These are phyloP conservation scores for Mucor mucedo DNA, from an alignment of 371 early-diverging fungal species.

Conservation along the genomic window DNA sequence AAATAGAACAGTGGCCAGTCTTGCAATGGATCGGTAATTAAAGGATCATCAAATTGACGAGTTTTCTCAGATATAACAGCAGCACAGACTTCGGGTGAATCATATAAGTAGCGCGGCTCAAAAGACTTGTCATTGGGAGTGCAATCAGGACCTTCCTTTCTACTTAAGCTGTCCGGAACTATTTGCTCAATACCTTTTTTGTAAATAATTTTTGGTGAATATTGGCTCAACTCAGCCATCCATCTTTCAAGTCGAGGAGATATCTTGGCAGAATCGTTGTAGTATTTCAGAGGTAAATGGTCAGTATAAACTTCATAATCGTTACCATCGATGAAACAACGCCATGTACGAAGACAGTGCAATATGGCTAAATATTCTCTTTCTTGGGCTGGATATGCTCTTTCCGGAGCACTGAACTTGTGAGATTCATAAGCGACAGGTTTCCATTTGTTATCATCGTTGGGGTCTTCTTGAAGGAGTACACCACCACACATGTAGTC, in stretches of 20 bases:
- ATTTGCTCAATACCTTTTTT: no score
- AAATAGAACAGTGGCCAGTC: slow-evolving; percentile 5
- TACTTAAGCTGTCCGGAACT: no score
- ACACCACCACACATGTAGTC: slow-evolving; percentile 35
- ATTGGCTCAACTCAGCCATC: not conserved
- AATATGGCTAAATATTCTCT: slow-evolving; percentile 42
- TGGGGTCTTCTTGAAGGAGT: slow-evolving; percentile 24
- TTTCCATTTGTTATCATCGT: slow-evolving; percentile 1
- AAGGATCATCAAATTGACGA: no score
- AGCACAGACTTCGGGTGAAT: no score
- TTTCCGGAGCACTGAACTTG: slow-evolving; percentile 34
- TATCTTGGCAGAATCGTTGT: slow-evolving; percentile 27
- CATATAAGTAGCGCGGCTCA: no score
- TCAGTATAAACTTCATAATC: slow-evolving; percentile 30
- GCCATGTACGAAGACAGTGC: slow-evolving; percentile 34
- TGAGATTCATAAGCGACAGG: slow-evolving; percentile 27
- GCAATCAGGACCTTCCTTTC: no score
- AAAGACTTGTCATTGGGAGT: no score
- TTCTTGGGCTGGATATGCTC: slow-evolving; percentile 39
- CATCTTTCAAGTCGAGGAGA: slow-evolving; percentile 32
- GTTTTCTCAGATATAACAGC: no score
- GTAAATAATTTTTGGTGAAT: no score
- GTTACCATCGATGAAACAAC: slow-evolving; percentile 33
- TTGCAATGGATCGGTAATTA: no score
- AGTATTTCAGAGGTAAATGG: slow-evolving; percentile 32